These are phyloP conservation scores for Leccinum longicurvipes DNA, from an alignment of 768 basidiomycete genomes.

Conservation along the genomic window DNA sequence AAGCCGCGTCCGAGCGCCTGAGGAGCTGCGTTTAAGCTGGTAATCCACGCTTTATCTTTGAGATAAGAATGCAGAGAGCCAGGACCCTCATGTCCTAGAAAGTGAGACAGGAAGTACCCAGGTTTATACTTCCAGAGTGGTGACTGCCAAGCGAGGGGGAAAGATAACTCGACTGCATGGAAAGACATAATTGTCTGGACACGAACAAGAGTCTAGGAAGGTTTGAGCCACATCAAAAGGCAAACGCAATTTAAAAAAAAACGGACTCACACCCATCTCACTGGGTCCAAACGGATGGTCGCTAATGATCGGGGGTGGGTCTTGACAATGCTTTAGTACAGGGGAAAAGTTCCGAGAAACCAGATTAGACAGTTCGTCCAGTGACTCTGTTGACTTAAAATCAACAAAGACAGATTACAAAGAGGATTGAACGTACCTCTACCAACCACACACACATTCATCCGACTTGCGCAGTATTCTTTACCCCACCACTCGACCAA, in stretches of 20 bases:
- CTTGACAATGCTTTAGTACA: constrained; percentile 58
- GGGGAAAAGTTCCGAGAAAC: constrained; percentile 69
- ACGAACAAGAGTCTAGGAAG: constrained; percentile 65
- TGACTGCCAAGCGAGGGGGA: constrained; percentile 72
- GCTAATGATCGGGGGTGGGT: constrained; percentile 56
- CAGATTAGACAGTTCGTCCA: constrained; percentile 67
- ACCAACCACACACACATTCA: constrained; percentile 77
- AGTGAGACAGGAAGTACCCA: constrained; percentile 68
- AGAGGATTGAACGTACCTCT: constrained; percentile 47
- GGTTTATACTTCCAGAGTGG: constrained; percentile 79
- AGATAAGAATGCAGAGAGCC: constrained; percentile 90
- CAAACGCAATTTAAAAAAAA: constrained; percentile 5
- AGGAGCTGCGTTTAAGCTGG: constrained; percentile 63
- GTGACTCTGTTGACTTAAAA: constrained; percentile 50
- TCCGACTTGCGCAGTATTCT: constrained; percentile 80
- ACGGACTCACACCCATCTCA: constrained; percentile 63
- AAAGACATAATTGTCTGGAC: constrained; percentile 89
- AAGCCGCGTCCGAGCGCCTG: constrained; percentile 78
- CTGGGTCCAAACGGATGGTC: constrained; percentile 76
- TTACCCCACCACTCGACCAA: constrained; percentile 81
- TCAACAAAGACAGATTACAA: neutral
- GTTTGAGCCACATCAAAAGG: constrained; percentile 7
- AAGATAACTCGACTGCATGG: constrained; percentile 78
- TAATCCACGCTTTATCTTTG: constrained; percentile 87
- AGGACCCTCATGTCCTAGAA: constrained; percentile 89